Base-by-base conservation (phyloP, 1,284 basidiomycete genomes). In the Microstroma glucosiphilum region DNA sequence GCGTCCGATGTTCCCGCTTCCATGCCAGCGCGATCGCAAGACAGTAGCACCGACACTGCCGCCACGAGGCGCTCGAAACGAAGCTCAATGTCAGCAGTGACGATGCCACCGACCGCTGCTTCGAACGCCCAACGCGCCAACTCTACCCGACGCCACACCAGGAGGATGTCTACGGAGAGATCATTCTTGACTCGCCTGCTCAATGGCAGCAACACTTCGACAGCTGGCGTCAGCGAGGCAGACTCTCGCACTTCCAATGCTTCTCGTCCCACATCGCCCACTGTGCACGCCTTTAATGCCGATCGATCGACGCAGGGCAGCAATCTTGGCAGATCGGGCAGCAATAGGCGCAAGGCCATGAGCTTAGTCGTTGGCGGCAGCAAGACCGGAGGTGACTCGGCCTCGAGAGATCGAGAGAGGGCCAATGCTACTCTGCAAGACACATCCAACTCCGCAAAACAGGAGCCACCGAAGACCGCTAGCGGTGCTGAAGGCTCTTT, bases 121-220 rank as follows among this genome's bases (percentile, higher is more conserved):
- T 15, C 17, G 21, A 21, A 21, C 12, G 43, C 43, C 17, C 15
- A 48, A 12, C 17, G 15, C 13, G 57, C 54, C 12, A 26, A 56
- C 21, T 60, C 51, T 19, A 40, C 25, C 21, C 41, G 42, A 13
- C 69, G 72, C 40, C 73, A 75, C 56, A 66, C 72, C 60, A 75
- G 72, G 58, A 72, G 73, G 58, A 65, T 75, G 70, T 75, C 73
- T 40, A 74, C 72, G 15, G 73, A 75, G 64, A 72, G 72, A 53
- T 72, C 68, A 55, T 75, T 69, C 68, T 63, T 76, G 40, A 65
- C 70, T 19, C 65, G 72, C 8, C 61, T 75, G 13, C 55, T 75
- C 40, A 65, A 17, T 12, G 43, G 43, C 4, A 21, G 13, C 43
- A 48, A n/a, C 13, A 12, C 17, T 21, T 6, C 4, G 13, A 4